Evolutionary conservation across 2,329 filamentous ascomycete species (phyloP).

Genomic region (Xylaria sp.): DNA sequence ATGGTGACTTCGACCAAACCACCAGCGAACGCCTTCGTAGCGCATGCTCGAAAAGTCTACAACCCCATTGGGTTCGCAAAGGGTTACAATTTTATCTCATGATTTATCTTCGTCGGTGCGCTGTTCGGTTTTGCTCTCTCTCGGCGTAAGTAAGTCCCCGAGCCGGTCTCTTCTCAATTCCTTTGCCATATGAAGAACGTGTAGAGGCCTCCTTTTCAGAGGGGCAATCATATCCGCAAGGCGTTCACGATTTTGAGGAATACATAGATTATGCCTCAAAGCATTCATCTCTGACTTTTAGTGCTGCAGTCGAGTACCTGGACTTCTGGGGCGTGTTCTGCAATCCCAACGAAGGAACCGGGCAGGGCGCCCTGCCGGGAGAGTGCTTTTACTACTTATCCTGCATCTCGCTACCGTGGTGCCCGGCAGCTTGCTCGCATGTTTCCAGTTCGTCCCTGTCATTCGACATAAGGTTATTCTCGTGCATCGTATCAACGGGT

Average conservation of each 20-base stretch:
- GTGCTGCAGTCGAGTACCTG: constrained; percentile 55
- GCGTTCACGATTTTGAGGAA: neutral
- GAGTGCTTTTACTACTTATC: constrained; percentile 59
- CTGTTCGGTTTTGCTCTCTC: constrained; percentile 61
- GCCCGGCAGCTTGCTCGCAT: constrained; percentile 57
- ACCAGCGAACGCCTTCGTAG: constrained; percentile 33
- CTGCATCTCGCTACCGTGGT: constrained; percentile 60
- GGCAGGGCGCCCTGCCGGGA: constrained; percentile 46
- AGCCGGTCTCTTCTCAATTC: neutral
- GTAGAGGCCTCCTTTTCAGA: neutral
- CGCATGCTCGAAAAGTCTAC: constrained; percentile 53
- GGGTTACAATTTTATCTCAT: constrained; percentile 68
- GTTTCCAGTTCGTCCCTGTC: constrained; percentile 61
- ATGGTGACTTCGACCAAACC: constrained; percentile 24
- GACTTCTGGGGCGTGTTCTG: constrained; percentile 57
- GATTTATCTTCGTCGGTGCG: constrained; percentile 59
- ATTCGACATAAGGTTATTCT: constrained; percentile 60
- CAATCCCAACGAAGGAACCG: neutral
- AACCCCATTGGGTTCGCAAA: constrained; percentile 64
- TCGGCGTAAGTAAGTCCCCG: constrained; percentile 44
- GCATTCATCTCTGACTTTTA: neutral
- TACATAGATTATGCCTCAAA: neutral
- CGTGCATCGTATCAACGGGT: constrained; percentile 71
- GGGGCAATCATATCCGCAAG: too few species aligned
- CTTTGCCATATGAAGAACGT: neutral